Evolutionary conservation across 2,329 filamentous ascomycete species (phyloP).

Genomic region (Colletotrichum sp.): DNA sequence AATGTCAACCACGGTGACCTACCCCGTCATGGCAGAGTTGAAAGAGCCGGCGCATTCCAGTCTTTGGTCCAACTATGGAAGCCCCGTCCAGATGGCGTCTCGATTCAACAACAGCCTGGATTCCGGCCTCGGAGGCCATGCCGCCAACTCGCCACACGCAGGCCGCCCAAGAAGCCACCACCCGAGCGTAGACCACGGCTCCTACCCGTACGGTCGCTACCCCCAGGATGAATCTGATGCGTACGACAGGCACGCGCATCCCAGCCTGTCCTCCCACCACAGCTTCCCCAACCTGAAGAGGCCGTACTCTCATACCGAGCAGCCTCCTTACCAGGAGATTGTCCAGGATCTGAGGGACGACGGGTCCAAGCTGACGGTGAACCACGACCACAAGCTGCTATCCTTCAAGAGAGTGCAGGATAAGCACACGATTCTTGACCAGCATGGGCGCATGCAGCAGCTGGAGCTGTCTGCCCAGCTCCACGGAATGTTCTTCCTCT

Average conservation of each 20-base stretch:
- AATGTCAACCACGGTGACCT: slow-evolving; percentile 67
- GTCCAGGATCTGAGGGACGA: slow-evolving; percentile 66
- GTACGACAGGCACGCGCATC: slow-evolving; percentile 59
- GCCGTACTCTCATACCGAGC: slow-evolving; percentile 60
- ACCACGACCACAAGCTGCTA: slow-evolving; percentile 66
- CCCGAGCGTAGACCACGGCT: slow-evolving; percentile 52
- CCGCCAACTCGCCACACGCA: slow-evolving; percentile 51
- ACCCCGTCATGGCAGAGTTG: slow-evolving; percentile 68
- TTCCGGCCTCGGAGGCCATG: slow-evolving; percentile 49
- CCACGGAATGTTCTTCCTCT: slow-evolving; percentile 89
- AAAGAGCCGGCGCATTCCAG: slow-evolving; percentile 64
- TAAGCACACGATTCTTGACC: slow-evolving; percentile 65
- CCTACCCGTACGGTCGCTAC: slow-evolving; percentile 60
- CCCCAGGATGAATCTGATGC: slow-evolving; percentile 58
- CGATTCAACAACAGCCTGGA: slow-evolving; percentile 58
- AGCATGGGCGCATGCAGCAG: slow-evolving; percentile 64
- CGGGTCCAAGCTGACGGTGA: slow-evolving; percentile 60
- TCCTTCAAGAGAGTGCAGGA: slow-evolving; percentile 63
- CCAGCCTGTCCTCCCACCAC: slow-evolving; percentile 53
- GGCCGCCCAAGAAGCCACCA: slow-evolving; percentile 56
- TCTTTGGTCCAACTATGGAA: slow-evolving; percentile 64
- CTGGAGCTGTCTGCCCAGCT: slow-evolving; percentile 75
- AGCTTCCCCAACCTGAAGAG: slow-evolving; percentile 62
- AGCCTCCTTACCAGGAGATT: slow-evolving; percentile 63
- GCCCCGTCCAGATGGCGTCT: slow-evolving; percentile 57